Conservation (phyloP, 2,329 filamentous ascomycete genomes). For the Xenosphaeropsis pyriputrescens region DNA sequence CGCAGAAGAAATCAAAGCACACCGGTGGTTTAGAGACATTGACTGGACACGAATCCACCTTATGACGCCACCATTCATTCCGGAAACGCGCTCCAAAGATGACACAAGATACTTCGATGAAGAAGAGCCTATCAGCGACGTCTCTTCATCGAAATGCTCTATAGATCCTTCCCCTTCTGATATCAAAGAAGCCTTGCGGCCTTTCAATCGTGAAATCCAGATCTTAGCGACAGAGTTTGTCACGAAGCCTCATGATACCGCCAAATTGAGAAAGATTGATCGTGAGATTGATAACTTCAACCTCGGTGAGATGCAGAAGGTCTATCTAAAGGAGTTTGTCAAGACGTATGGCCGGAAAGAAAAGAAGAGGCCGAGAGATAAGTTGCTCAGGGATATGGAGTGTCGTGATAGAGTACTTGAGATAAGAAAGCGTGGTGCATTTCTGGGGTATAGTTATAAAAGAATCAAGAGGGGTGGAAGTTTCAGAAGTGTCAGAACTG, state of each 20-base stretch:
- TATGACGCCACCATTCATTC: conserved; percentile 64
- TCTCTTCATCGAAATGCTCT: conserved; percentile 28
- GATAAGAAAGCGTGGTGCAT: conserved; percentile 68
- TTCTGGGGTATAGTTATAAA: conserved; percentile 81
- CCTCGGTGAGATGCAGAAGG: conserved; percentile 17
- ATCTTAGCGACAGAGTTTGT: conserved; percentile 15
- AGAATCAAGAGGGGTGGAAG: conserved; percentile 21
- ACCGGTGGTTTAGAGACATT: conserved; percentile 72
- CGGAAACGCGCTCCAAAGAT: conserved; percentile 49
- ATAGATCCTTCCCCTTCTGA: conserved; percentile 10
- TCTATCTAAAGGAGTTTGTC: conserved; percentile 18
- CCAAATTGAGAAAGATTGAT: conserved; percentile 15
- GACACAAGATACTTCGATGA: conserved; percentile 88
- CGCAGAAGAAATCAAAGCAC: conserved; percentile 76
- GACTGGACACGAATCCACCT: conserved; percentile 64
- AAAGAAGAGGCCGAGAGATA: conserved; percentile 71
- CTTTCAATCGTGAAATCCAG: conserved; percentile 18
- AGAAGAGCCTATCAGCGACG: conserved; percentile 56
- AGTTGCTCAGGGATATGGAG: conserved; percentile 59
- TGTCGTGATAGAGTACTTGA: conserved; percentile 58
- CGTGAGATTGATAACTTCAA: conserved; percentile 17
- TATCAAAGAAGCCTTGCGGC: conserved; percentile 14
- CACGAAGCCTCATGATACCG: conserved; percentile 15
- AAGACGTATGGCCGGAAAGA: conserved; percentile 34
- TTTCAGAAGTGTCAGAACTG: not conserved